Conservation (phyloP, 2,329 filamentous ascomycete genomes). For the Lachnum nothofagi region DNA sequence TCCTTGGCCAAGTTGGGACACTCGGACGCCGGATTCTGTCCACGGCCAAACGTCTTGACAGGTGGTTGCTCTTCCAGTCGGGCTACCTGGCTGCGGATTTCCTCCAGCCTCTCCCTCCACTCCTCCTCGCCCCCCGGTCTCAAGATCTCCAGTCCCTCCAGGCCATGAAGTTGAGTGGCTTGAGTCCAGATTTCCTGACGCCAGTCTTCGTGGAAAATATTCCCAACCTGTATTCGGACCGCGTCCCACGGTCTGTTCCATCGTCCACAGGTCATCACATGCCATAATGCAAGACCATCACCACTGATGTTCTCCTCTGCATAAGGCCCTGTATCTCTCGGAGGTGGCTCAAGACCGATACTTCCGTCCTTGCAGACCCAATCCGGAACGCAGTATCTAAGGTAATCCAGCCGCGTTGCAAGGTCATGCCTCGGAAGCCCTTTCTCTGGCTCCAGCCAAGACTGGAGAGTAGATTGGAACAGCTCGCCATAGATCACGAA, state of each 20-base stretch:
- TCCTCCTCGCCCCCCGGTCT: not conserved
- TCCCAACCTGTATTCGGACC: not conserved
- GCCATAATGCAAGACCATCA: slow-evolving; percentile 4
- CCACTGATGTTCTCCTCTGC: not conserved
- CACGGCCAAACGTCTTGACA: not conserved
- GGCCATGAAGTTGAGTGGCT: slow-evolving; percentile 6
- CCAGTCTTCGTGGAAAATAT: slow-evolving; percentile 9
- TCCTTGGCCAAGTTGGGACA: slow-evolving; percentile 2
- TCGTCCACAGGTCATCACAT: not conserved
- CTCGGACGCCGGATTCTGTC: not conserved
- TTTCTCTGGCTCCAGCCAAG: not conserved
- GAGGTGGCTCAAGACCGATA: not conserved
- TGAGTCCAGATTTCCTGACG: slow-evolving; percentile 9
- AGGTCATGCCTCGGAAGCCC: not conserved
- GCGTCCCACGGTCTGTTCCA: slow-evolving; percentile 5
- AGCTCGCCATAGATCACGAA: slow-evolving; percentile 3
- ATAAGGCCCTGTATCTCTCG: not conserved
- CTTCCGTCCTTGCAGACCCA: not conserved
- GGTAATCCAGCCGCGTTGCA: not conserved
- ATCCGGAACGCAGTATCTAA: slow-evolving; percentile 6
- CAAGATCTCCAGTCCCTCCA: slow-evolving; percentile 5
- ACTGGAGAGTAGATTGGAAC: not conserved
- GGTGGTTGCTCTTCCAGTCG: not conserved
- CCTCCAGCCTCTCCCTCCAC: not conserved
- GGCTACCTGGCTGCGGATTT: not conserved